These are phyloP conservation scores for Penicillium digitatum DNA, from an alignment of 2,329 filamentous ascomycete genomes.

Conservation along the genomic window DNA sequence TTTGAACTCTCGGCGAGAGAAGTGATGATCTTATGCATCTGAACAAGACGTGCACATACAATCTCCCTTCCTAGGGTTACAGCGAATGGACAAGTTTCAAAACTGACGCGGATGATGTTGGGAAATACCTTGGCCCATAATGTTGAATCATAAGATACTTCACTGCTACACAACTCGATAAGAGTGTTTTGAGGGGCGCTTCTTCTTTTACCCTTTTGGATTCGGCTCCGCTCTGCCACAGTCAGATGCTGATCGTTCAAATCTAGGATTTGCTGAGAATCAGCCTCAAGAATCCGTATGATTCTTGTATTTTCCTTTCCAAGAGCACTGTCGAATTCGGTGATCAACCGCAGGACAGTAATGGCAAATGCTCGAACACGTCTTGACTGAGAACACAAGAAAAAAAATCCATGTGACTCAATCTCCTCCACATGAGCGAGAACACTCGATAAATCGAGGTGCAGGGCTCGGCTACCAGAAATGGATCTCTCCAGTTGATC, in stretches of 20 bases:
- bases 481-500: conserved; percentile 61
- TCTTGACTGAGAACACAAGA: conserved; percentile 90
- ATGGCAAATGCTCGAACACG: conserved; percentile 86
- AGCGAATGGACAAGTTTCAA: conserved; percentile 85
- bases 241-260: conserved; percentile 81
- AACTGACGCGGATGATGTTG: conserved; percentile 85
- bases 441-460: conserved; percentile 80
- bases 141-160: conserved; percentile 88
- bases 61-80: conserved; percentile 87
- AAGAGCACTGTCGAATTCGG: conserved; percentile 86
- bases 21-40: conserved; percentile 85
- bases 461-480: conserved; percentile 67
- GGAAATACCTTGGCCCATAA: conserved; percentile 98
- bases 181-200: conserved; percentile 79
- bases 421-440: conserved; percentile 95
- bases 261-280: conserved; percentile 82
- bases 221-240: conserved; percentile 83
- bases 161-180: conserved; percentile 91
- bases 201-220: conserved; percentile 84
- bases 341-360: conserved; percentile 84
- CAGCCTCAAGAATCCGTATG: conserved; percentile 87
- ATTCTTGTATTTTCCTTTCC: conserved; percentile 76
- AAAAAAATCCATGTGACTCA: conserved; percentile 94
- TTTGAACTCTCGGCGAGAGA: conserved; percentile 70
- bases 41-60: conserved; percentile 83